Percentiles rank a stretch among this genome's conserved stretches.
Conservation (phyloP, 1,284 basidiomycete species). For the Dichomitus squalens region DNA sequence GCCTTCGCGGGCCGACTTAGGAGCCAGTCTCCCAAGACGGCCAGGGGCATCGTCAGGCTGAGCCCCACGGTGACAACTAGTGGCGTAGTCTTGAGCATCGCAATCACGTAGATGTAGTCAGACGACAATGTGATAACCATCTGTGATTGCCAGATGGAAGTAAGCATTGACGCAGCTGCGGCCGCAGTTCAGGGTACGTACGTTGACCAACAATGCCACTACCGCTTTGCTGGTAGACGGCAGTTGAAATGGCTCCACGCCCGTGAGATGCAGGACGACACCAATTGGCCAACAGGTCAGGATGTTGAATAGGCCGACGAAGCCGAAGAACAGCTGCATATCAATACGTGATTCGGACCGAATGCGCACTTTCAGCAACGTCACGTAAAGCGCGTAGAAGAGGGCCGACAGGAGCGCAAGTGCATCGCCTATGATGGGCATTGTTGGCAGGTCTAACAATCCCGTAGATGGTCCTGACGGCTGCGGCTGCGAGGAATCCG, state of each 20-base stretch:
- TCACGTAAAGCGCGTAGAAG: slow-evolving; percentile 92
- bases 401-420: slow-evolving; percentile 83
- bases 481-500: slow-evolving; percentile 56
- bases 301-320: slow-evolving; percentile 91
- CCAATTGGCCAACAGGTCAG: slow-evolving; percentile 82
- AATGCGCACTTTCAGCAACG: slow-evolving; percentile 88
- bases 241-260: slow-evolving; percentile 76
- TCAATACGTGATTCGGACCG: slow-evolving; percentile 84
- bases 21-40: slow-evolving; percentile 79
- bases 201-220: slow-evolving; percentile 76
- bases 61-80: slow-evolving; percentile 92
- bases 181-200: slow-evolving; percentile 30
- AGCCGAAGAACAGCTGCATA: slow-evolving; percentile 94
- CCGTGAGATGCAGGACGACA: slow-evolving; percentile 76
- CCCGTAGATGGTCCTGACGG: slow-evolving; percentile 13
- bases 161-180: neutral
- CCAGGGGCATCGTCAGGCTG: slow-evolving; percentile 92
- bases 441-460: slow-evolving; percentile 14
- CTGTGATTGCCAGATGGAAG: slow-evolving; percentile 38
- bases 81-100: slow-evolving; percentile 97
- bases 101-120: slow-evolving; percentile 87
- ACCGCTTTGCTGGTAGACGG: slow-evolving; percentile 66
- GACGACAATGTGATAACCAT: slow-evolving; percentile 86
- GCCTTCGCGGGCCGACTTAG: slow-evolving; percentile 56
- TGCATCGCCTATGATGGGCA: slow-evolving; percentile 68